Base-by-base conservation (phyloP, 495 filamentous ascomycete genomes). In the Trichoderma asperelloides region DNA sequence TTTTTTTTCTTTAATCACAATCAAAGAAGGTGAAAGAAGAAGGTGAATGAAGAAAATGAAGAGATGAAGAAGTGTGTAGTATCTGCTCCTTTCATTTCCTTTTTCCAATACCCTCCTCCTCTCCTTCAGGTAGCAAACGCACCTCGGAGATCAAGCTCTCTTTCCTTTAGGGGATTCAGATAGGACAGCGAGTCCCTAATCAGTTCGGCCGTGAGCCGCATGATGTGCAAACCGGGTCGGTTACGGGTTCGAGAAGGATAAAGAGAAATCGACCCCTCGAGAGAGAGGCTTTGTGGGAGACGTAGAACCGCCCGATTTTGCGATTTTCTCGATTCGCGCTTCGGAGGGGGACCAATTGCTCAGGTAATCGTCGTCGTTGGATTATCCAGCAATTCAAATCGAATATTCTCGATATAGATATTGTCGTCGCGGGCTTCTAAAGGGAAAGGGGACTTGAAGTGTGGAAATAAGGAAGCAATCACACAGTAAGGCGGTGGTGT, bases 101-200 rank as follows among this genome's bases (percentile, higher is more conserved):
- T 51, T 51, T 23, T n/a, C 18, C 9, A 3, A 0, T 37, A 21
- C 47, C 18, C 21, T 51, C 5, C 43, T 21, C 9, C 85, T 77
- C 74, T 68, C 43, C 12, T 25, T 30, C 28, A 11, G 25, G 23
- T 25, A 28, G n/a, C 67, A 71, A 79, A 93, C 92, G 89, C 88
- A 99, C 96, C 96, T 98, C 96, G 88, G 71, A 99, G 92, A 84
- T 97, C 93, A 74, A 99, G 86, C 85, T 99, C 96, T 74, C 96
- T 91, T 82, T 99, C 95, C 78, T 91, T 93, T 80, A 98, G 84
- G 69, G 94, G 91, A 82, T 98, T 98, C 74, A 97, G 90, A 87
- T 96, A 99, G 76, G 92, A 96, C 68, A 94, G 89, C 68, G 94
- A 94, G 78, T 85, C 86, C 76, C 89, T 84, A 74, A 98, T 93